A percentile compares a stretch with the other conserved stretches of the same genome.
These are phyloP conservation scores for Huntiella omanensis DNA, from an alignment of 2,329 filamentous ascomycete species.

Conservation along the genomic window DNA sequence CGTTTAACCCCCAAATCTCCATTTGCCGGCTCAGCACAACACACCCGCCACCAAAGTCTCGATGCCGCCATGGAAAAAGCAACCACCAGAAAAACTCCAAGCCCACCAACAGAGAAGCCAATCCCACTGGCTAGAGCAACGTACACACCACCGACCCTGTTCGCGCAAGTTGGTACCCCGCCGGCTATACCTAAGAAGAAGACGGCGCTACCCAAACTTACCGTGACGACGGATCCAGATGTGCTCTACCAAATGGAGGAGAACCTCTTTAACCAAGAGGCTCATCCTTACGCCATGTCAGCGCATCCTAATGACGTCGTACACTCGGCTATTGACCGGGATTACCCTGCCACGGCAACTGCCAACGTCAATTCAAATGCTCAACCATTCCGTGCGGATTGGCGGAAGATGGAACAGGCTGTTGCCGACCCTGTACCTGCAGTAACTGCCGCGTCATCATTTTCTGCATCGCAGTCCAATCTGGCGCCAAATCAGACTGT, in stretches of 20 bases:
- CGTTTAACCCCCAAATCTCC: background rate
- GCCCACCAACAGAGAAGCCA: background rate
- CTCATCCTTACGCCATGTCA: constrained; percentile 6
- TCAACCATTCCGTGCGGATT: constrained; percentile 1
- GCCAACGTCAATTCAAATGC: background rate
- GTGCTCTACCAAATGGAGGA: constrained; percentile 10
- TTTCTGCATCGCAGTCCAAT: background rate
- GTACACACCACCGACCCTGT: background rate
- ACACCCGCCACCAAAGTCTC: constrained; percentile 7
- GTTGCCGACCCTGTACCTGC: background rate
- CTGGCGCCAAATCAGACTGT: background rate
- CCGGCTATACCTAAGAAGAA: background rate
- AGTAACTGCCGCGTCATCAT: background rate
- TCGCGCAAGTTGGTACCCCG: background rate
- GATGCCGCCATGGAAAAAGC: constrained; percentile 3
- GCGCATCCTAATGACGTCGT: background rate
- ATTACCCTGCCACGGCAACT: constrained; percentile 5
- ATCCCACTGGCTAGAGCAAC: background rate
- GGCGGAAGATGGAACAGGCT: constrained; percentile 2
- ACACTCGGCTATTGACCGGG: background rate
- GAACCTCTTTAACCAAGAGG: background rate
- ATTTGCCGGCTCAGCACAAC: background rate
- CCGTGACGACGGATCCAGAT: constrained; percentile 9
- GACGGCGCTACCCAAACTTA: constrained; percentile 6
- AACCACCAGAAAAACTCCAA: background rate